A percentile compares a stretch with the other conserved stretches of the same genome.
phyloP scores from a whole-genome alignment of 2,329 filamentous ascomycete species.

The Phaeosphaeria sp. region DNA sequence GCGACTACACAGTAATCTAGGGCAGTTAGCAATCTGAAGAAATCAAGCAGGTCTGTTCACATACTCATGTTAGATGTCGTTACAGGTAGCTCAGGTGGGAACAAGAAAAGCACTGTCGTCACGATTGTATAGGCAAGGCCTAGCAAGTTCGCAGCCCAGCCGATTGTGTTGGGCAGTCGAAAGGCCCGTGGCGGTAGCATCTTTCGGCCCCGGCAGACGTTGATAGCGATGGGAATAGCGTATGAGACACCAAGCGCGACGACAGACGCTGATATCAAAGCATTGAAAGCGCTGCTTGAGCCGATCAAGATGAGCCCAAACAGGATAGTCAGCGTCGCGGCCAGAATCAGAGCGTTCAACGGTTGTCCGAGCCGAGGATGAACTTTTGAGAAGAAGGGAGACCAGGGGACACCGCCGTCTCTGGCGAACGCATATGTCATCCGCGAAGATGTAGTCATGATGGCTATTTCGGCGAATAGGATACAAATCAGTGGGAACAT shows the following conservation, averaged over 20 bases:
- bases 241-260: slow-evolving; percentile 76
- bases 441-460: slow-evolving; percentile 70
- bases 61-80: slow-evolving; percentile 73
- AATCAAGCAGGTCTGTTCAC: slow-evolving; percentile 22
- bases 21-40: slow-evolving; percentile 22
- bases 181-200: slow-evolving; percentile 69
- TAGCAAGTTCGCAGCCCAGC: slow-evolving; percentile 66
- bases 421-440: slow-evolving; percentile 73
- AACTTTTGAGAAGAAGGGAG: slow-evolving; percentile 66
- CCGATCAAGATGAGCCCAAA: slow-evolving; percentile 76
- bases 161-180: slow-evolving; percentile 60
- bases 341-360: slow-evolving; percentile 70
- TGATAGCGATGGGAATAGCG: slow-evolving; percentile 75
- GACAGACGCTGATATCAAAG: slow-evolving; percentile 73
- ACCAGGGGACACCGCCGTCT: slow-evolving; percentile 71
- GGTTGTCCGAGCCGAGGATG: slow-evolving; percentile 69
- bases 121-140: slow-evolving; percentile 71
- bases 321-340: slow-evolving; percentile 66
- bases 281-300: slow-evolving; percentile 72
- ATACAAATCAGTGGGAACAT: slow-evolving; percentile 72
- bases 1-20: slow-evolving; percentile 62
- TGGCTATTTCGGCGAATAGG: slow-evolving; percentile 67
- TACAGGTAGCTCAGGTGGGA: slow-evolving; percentile 72
- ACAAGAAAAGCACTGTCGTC: slow-evolving; percentile 78
- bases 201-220: slow-evolving; percentile 69